phyloP scores from a whole-genome alignment of 495 filamentous ascomycete species.

The Parathielavia appendiculata region DNA sequence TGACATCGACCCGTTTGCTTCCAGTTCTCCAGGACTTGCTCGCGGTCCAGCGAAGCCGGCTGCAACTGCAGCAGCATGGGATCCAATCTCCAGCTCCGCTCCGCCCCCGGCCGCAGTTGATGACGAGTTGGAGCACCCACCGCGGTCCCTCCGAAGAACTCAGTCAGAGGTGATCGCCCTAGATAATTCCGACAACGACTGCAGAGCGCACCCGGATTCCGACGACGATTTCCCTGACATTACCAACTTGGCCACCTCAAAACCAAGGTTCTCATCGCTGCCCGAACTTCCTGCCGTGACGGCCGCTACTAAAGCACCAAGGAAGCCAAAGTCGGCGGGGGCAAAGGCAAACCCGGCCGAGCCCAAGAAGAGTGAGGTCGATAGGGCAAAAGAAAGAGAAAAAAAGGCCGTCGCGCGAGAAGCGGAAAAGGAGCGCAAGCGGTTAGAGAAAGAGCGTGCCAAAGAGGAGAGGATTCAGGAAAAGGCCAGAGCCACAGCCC shows the following conservation, averaged over 20 bases:
- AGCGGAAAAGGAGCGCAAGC: conserved; percentile 50
- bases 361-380: conserved; percentile 31
- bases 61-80: conserved; percentile 35
- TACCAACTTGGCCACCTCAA: conserved; percentile 28
- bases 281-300: background rate
- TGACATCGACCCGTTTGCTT: conserved; percentile 20
- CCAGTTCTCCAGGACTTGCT: conserved; percentile 12
- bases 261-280: conserved; percentile 9
- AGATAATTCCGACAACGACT: conserved; percentile 22
- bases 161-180: conserved; percentile 24
- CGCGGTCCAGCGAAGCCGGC: conserved; percentile 1
- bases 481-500: conserved; percentile 61
- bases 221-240: conserved; percentile 42
- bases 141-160: conserved; percentile 14
- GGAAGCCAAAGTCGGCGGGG: conserved; percentile 6
- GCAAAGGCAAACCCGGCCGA: conserved; percentile 13
- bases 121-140: conserved; percentile 1
- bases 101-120: conserved; percentile 26
- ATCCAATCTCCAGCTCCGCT: conserved; percentile 48
- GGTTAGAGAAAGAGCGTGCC: conserved; percentile 47
- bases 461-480: conserved; percentile 57
- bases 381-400: conserved; percentile 33
- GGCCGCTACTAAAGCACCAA: background rate
- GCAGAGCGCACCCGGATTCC: conserved; percentile 2
- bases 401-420: conserved; percentile 43